Evolutionary conservation across 1,139 yeast species (phyloP), one percentile per base, ranked within the genome.

Genomic region (Yarrowia galli): DNA sequence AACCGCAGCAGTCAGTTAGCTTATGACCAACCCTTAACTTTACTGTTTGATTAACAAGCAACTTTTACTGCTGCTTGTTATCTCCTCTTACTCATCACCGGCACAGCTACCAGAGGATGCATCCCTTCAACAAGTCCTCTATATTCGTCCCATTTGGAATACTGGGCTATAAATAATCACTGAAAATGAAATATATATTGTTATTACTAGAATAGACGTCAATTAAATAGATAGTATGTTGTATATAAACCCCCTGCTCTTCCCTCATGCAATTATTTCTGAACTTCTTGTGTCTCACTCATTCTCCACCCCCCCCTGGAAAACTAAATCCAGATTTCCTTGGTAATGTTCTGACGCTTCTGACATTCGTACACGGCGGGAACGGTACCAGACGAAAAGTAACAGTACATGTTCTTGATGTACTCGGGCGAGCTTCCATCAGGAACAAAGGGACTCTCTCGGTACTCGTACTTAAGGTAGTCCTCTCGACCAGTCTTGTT

Each of bases 401-500:
- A 74, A 69, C 77, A 75, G 69, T 70, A 75, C 51, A 72, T 68
- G 65, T 73, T 71, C 10, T 69, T 68, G n/a, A 70, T 69, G 63
- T 77, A 75, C 3, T 67, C 63, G 8, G 67, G 68, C 43, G 67
- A 71, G 35, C 58, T 64, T 67, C 78, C 75, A 7, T 69, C 68
- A 0, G 76, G 76, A 15, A 74, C 73, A 38, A 68, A 70, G 0
- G 89, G 89, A 63, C 88, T 82, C 70, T 77, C 77, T 74, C 92
- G 82, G 76, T 81, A 83, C 69, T 85, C 82, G 67, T 77, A 77
- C 67, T 81, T 78, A 46, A 83, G 77, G 74, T 84, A 88, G 69
- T 75, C 71, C 69, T 85, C 87, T 69, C 85, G 82, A 72, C 80
- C 78, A 2, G 75, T 79, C 51, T 80, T 75, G 70, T 83, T 77